phyloP scores from a whole-genome alignment of 495 filamentous ascomycete genomes.

The Symbiotaphrina buchneri region DNA sequence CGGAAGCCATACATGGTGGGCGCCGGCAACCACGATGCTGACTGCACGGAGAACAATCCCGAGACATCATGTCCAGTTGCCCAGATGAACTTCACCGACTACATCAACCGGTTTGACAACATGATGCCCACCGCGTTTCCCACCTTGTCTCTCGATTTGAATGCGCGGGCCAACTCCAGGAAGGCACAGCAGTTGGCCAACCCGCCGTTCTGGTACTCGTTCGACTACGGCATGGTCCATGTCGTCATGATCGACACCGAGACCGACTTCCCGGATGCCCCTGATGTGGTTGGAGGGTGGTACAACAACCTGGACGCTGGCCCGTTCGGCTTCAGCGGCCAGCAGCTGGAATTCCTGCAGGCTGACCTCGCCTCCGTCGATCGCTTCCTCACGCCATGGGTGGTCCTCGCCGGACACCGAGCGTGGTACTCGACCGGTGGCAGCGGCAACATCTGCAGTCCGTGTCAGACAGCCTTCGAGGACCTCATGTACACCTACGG shows the following conservation, averaged over 20 bases:
- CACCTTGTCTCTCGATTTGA: too few relatives aligned
- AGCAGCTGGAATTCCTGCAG: constrained; percentile 24
- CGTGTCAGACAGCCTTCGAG: constrained; percentile 35
- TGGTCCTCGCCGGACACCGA: constrained; percentile 34
- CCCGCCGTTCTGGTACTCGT: constrained; percentile 38
- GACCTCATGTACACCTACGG: constrained; percentile 31
- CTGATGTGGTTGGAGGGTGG: too few relatives aligned
- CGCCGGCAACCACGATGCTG: constrained; percentile 32
- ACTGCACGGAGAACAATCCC: constrained; percentile 15
- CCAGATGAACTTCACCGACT: constrained; percentile 38
- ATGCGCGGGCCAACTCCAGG: too few relatives aligned
- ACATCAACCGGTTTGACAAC: constrained; percentile 31
- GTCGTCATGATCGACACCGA: constrained; percentile 32
- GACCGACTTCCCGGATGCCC: constrained; percentile 33
- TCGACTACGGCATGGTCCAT: constrained; percentile 38
- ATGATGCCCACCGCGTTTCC: too few relatives aligned
- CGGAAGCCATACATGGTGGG: constrained; percentile 28
- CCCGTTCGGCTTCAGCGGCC: too few relatives aligned
- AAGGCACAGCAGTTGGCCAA: constrained; percentile 27
- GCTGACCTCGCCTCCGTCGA: constrained; percentile 23
- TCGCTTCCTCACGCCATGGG: constrained; percentile 27
- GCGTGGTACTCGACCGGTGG: constrained; percentile 30
- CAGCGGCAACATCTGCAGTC: constrained; percentile 17
- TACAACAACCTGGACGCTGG: too few relatives aligned
- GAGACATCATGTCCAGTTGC: constrained; percentile 23